Base-by-base conservation (phyloP, 768 basidiomycete genomes). In the Tulasnella sp. region DNA sequence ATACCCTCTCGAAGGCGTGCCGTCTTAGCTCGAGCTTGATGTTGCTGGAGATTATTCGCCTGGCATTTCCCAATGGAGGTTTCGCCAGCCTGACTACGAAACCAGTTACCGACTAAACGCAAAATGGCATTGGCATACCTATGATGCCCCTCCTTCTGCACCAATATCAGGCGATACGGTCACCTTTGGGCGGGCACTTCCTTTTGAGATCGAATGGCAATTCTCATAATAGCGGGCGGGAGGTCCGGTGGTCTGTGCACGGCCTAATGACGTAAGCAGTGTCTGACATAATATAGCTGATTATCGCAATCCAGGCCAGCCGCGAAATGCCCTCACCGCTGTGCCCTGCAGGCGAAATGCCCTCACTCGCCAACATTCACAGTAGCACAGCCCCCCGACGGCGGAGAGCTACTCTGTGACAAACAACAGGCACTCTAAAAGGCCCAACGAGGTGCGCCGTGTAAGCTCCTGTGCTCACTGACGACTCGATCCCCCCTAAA, bases 371-470 rank as follows among this genome's bases (percentile, higher is more conserved):
- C 62, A 31, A 36, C 62, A 68, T 68, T 68, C 62, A 68, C 62
- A 68, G 62, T 68, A 68, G 62, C 62, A 68, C 62, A 68, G 62
- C 62, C 62, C 27, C 62, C 62, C 62, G 62, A 68, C 62, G 62
- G 62, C 62, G 62, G 62, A 31, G 62, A 68, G 9, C 62, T 68
- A 68, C 62, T 31, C 16, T 68, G 62, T 36, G 34, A 68, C 62
- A 68, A 68, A 68, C 62, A 68, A 68, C 62, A 68, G 62, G 62
- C 62, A 68, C 62, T 68, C 62, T 68, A 68, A 68, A 68, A 27
- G 62, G 34, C 62, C 62, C 62, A 68, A 14, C 62, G 62, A 68
- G 62, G 62, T 68, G 31, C 62, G 62, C 62, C 62, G 62, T 68
- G 62, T 52, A 68, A 27, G 62, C 62, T 68, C 31, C 62, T 14